Percentiles rank a stretch among this genome's conserved stretches.
Conservation (phyloP, 164 flowering plant species). For the Nelumbo lutea region DNA sequence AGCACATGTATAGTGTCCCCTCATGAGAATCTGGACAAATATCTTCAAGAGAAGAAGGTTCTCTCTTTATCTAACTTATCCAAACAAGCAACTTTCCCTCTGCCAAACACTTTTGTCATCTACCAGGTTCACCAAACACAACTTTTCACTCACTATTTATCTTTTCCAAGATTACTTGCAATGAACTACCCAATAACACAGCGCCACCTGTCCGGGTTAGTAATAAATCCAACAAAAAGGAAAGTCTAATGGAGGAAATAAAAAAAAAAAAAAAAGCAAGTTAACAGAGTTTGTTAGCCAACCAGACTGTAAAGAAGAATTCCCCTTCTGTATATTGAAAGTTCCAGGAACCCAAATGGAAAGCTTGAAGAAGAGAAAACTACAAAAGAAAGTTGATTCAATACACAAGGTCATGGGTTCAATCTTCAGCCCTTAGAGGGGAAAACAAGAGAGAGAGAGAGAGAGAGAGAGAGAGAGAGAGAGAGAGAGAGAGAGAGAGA, state of each 20-base stretch:
- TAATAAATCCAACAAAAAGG: not conserved
- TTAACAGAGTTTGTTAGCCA: not conserved
- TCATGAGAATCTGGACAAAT: too few species aligned
- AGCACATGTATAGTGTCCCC: too few species aligned
- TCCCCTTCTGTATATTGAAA: slow-evolving; percentile 19
- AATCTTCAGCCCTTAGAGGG: slow-evolving; percentile 1
- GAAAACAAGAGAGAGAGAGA: not conserved
- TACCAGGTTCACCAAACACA: not conserved
- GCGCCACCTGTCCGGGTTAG: too few species aligned
- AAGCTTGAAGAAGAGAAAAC: not conserved
- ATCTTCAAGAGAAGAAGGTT: too few species aligned
- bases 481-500: not conserved
- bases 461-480: not conserved
- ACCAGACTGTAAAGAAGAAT: slow-evolving; percentile 29
- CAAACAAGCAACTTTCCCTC: too few species aligned
- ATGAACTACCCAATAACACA: too few species aligned
- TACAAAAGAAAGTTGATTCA: not conserved
- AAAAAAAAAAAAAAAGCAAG: too few species aligned
- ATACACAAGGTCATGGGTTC: not conserved
- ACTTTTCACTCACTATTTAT: not conserved
- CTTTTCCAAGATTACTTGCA: not conserved
- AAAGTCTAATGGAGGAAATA: not conserved
- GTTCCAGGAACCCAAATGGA: not conserved
- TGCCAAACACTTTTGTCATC: not conserved
- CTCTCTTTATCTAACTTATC: too few species aligned